Evolutionary conservation across 1,284 basidiomycete genomes (phyloP), one percentile per base, ranked within the genome.

Genomic region (Termitomyces sp.): DNA sequence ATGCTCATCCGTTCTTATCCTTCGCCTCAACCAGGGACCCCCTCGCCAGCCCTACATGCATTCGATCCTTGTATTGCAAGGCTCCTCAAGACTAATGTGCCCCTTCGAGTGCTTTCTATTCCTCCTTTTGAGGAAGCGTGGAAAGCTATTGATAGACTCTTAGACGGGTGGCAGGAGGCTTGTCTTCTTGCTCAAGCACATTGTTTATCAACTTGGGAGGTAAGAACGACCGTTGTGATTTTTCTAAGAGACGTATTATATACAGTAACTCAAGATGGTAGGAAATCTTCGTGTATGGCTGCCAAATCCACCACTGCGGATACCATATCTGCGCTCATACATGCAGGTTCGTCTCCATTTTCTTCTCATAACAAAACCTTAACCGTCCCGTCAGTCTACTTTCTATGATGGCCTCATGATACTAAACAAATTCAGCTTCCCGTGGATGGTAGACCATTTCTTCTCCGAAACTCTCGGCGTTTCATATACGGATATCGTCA

Each of bases 21-120:
- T 13, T 64, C 73, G 1, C 68, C 72, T 0, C 65, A 73, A 5
- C 78, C 77, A 10, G 52, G 58, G 0, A 64, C 73, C 1, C 68
- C 71, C 17, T 86, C 86, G 1, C 72, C 76, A 0, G 83, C 82
- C 0, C 68, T 65, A 26, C 69, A 76, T 0, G 81, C 82, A 0
- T 88, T 94, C 55, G 90, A 90, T 65, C 81, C 88, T 3, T 74
- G 81, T 40, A 82, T 92, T 47, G 79, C 81, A 2, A 82, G 90
- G 5, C 77, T 80, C 46, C 74, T 94, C 0, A 84, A 85, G 26
- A 86, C 85, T 38, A 83, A 81, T 57, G 84, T 91, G 65, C 92
- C 92, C 0, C 80, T 90, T 6, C 81, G 85, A 13, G 70, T 83
- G 2, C 71, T 90, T 15, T 67, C 75, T 3, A 64, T 88, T 0